Base-by-base conservation (phyloP, 169 alveolate species). In the Plasmodium cynomolgi region DNA sequence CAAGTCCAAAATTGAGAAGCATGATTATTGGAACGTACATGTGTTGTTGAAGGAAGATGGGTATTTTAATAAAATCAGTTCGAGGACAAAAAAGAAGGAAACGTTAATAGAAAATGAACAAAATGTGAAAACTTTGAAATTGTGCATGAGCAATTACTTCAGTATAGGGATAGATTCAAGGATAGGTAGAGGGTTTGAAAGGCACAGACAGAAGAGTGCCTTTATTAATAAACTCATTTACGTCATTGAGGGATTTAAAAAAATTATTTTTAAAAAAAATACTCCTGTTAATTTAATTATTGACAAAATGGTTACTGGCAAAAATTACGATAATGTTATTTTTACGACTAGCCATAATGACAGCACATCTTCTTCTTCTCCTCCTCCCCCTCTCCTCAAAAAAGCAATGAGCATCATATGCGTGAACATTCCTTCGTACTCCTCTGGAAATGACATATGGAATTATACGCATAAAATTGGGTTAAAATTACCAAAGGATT, bases 151-250 rank as follows among this genome's bases (percentile, higher is more conserved):
- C n/a, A 98, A 98, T 92, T 98, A 98, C 91, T 98, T 97, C 92
- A 97, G 99, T 81, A 95, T 98, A 33, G 99, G 99, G 3, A 97
- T 97, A 56, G 99, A 98, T 95, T 98, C 99, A 23, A 92, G 99
- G 90, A 97, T 98, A 72, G 99, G 99, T 5, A 94, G 97, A 44
- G 99, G 99, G 7, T 97, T 97, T 96, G 99, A 98, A 91, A 97
- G 98, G 79, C 96, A 95, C 50, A 95, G 99, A 75, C 92, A 97
- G 44, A 91, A 96, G 50, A 96, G 95, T 54, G 94, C 97, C 62
- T 90, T 96, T 23, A 84, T 96, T 50, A 97, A 98, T 95, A 96
- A 96, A 72, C 75, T 96, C 31, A 85, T 96, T 73, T 96, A 96
- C 80, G 20, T 90, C 4, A 0, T 88, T 23, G 98, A 98, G 93